These are phyloP conservation scores for Aquanectria penicillioides DNA, from an alignment of 2,329 filamentous ascomycete species.

Conservation along the genomic window DNA sequence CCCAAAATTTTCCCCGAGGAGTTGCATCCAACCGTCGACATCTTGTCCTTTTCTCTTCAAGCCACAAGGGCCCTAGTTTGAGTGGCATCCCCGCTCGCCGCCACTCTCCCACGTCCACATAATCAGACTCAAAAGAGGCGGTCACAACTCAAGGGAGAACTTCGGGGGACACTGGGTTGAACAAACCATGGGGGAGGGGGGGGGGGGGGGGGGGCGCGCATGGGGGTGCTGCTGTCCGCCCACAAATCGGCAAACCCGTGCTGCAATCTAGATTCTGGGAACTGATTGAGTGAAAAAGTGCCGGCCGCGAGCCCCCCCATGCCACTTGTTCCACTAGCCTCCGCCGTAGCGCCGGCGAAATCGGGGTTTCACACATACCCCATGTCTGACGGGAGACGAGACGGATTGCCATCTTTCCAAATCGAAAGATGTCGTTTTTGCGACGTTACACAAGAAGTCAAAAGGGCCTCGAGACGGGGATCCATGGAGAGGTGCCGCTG, in stretches of 20 bases:
- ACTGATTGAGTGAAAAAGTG: constrained; percentile 10
- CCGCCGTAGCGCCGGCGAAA: constrained; percentile 3
- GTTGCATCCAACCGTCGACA: constrained; percentile 4
- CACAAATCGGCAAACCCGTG: background rate
- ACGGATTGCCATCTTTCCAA: background rate
- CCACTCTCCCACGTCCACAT: constrained; percentile 8
- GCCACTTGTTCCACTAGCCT: constrained; percentile 5
- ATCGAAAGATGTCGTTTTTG: background rate
- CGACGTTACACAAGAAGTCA: constrained; percentile 10
- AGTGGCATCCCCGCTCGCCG: background rate
- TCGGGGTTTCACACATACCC: constrained; percentile 14
- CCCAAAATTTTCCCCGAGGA: constrained; percentile 11
- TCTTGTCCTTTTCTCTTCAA: background rate
- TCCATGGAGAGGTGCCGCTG: too few relatives aligned
- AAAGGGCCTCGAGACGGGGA: constrained; percentile 9
- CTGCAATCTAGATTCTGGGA: background rate
- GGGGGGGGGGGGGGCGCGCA: too few relatives aligned
- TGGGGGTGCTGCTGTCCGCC: background rate
- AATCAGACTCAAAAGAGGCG: constrained; percentile 1
- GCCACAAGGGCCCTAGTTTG: constrained; percentile 19
- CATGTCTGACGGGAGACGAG: constrained; percentile 13
- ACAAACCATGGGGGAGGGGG: too few relatives aligned
- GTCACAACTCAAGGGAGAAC: constrained; percentile 2
- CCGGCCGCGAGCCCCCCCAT: constrained; percentile 15
- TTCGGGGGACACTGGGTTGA: too few relatives aligned